A percentile compares a stretch with the other conserved stretches of the same genome.
Conservation (phyloP, 805 yeast species). For the Kurtzmaniella fragi region DNA sequence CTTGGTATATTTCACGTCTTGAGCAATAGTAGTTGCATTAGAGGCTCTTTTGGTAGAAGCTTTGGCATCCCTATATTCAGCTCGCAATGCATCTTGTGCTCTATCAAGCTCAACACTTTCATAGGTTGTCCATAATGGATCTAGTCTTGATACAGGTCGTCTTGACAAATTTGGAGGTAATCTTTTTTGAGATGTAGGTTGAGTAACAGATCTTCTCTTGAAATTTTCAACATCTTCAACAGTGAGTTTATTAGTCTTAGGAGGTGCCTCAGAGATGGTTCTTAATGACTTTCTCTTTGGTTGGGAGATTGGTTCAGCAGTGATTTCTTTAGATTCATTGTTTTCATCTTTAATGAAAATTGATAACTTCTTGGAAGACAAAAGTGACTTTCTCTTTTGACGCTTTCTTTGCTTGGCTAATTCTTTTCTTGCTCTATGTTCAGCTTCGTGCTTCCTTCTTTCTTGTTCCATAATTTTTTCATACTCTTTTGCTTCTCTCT, state of each 20-base stretch:
- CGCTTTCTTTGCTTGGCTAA: conserved; percentile 42
- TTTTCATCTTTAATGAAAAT: conserved; percentile 33
- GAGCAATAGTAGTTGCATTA: too few species aligned
- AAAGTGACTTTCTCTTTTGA: conserved; percentile 35
- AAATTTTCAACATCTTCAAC: conserved; percentile 39
- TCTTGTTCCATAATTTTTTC: conserved; percentile 45
- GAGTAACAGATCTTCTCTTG: conserved; percentile 45
- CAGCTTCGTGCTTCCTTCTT: conserved; percentile 49
- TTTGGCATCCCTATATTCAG: conserved; percentile 22
- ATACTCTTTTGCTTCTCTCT: conserved; percentile 37
- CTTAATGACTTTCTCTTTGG: conserved; percentile 37
- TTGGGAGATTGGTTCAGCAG: conserved; percentile 23
- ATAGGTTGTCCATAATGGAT: conserved; percentile 51
- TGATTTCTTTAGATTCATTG: conserved; percentile 22
- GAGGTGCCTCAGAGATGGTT: conserved; percentile 32
- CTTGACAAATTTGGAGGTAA: conserved; percentile 40
- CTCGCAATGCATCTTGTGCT: conserved; percentile 39
- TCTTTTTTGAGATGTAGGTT: conserved; percentile 29
- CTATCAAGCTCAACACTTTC: conserved; percentile 42
- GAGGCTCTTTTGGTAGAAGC: conserved; percentile 6
- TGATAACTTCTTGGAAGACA: conserved; percentile 32
- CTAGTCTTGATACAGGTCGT: conserved; percentile 52
- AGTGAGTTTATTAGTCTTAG: conserved; percentile 23
- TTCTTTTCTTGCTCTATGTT: conserved; percentile 41
- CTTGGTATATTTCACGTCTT: conserved; percentile 13